Base-by-base conservation (phyloP, 306 rosid species). In the Spatholobus suberectus region DNA sequence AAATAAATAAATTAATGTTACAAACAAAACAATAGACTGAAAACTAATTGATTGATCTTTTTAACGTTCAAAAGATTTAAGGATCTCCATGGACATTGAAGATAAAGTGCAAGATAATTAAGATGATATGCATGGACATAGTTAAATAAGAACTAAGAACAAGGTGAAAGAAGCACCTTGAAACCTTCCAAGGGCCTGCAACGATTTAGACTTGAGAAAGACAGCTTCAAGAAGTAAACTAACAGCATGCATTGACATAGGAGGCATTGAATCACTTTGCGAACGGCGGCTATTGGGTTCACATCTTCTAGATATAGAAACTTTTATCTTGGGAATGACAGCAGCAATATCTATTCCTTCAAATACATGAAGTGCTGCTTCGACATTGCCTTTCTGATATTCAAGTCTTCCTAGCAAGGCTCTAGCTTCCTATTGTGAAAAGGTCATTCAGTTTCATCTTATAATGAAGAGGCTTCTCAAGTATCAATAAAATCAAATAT, bases 301-400 rank as follows among this genome's bases (percentile, higher is more conserved):
- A 4, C 84, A 86, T 84, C 89, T 82, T 85, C 90, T 90, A 44
- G 94, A 91, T 82, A 95, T 85, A 59, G 95, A 90, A 9, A 80
- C 79, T 85, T 86, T 92, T 57, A 95, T 89, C 83, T 89, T 90
- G 34, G 97, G 91, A 89, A 85, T 73, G 78, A 95, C 91, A 61
- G 94, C 85, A 79, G 87, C 87, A 77, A 90, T 92, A 81, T 95
- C 97, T 76, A 95, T 95, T 86, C 98, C 98, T 88, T 92, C 96
- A 89, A 95, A 93, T 32, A 95, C 98, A 73, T 91, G 98, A 83
- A 95, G 97, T 44, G 98, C 98, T 85, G 89, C 98, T 89, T 93
- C 95, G 13, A 46, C 86, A 79, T 93, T 88, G 26, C 98, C 98
- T 78, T 88, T 93, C 70, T 93, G 98, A 84, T 91, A 95, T 87